A percentile compares a stretch with the other conserved stretches of the same genome.
Conservation (phyloP, 2,329 filamentous ascomycete species). For the Ophiocordyceps camponoti-saundersi region DNA sequence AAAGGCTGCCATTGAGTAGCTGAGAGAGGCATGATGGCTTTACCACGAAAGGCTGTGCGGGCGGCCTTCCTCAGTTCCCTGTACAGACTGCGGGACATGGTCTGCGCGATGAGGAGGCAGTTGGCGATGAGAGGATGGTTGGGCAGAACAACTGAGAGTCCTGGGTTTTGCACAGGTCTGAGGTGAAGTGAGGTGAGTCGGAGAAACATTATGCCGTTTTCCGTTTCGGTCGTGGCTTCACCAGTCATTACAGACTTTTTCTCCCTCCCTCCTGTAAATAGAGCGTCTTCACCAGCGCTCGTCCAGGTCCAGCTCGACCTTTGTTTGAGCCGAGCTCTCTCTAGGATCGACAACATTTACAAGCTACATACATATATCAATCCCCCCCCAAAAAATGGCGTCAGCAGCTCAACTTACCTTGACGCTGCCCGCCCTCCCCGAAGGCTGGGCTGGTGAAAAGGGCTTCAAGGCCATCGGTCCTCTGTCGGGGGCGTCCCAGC, state of each 20-base stretch:
- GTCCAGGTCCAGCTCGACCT: too few species aligned
- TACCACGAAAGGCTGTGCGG: constrained; percentile 71
- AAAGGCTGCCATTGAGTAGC: too few species aligned
- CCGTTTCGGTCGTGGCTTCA: neutral
- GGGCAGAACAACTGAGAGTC: neutral
- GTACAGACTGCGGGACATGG: constrained; percentile 62
- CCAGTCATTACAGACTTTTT: constrained; percentile 3
- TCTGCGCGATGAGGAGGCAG: neutral
- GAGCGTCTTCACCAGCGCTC: too few species aligned
- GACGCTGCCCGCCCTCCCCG: constrained; percentile 58
- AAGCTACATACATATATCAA: constrained; percentile 2
- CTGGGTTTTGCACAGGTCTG: neutral
- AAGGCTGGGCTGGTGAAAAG: constrained; percentile 73
- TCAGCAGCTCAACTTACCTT: constrained; percentile 41
- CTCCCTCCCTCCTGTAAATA: neutral
- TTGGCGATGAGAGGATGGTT: neutral
- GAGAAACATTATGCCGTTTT: neutral
- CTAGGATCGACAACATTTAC: neutral
- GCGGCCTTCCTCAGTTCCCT: constrained; percentile 66
- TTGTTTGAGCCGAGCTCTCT: neutral
- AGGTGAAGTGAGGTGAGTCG: neutral
- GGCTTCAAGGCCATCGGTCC: constrained; percentile 76
- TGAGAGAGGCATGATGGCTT: neutral
- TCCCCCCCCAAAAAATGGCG: constrained; percentile 35
- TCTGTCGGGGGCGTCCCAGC: constrained; percentile 61